Evolutionary conservation across 2,329 filamentous ascomycete genomes (phyloP), one percentile per base, ranked within the genome.

Genomic region (Xylariales sp.): DNA sequence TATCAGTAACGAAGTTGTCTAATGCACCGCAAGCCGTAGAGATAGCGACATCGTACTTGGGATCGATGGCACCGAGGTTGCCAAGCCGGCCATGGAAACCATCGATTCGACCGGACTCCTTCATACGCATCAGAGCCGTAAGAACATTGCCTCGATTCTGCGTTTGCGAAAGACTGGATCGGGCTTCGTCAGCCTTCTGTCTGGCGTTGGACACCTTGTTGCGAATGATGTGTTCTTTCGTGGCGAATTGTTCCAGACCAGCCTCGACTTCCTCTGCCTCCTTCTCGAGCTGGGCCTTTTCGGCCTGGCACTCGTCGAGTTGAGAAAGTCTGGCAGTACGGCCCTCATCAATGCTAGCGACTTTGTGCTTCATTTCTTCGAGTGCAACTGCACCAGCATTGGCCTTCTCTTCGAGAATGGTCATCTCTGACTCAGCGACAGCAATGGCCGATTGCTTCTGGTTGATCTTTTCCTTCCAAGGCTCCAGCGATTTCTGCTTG

Each of bases 401-500:
- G 38, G 88, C 87, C 59, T 89, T 88, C 59, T 98, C 93, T 29
- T 80, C 78, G 6, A 98, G 74, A 43, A 98, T 97, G 45, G 89
- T 84, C 51, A 97, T 78, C 62, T 98, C 91, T 62, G 89, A 95
- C 60, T 95, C 87, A 2, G 93, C 89, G 9, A 98, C 90, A 4
- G 91, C 91, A 51, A 96, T 94, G 3, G 86, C 82, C 0, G 90
- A 96, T 57, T 93, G 86, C 62, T 95, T 97, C 59, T 95, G 85
- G 62, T 93, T 96, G 68, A 98, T 91, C 66, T 93, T 97, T 51
- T 89, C 89, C 52, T 85, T 90, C 93, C 93, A 98, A 0, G 93
- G 93, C 64, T 97, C 91, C 9, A 98, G 73, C 1, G 88, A 84
- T 65, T 94, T 96, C 58, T 98, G 93, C 66, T 95, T 96, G 4